Percentiles rank a stretch among this genome's conserved stretches.
These are phyloP conservation scores for Barnettozyma siamensis DNA, from an alignment of 805 yeast genomes.

Conservation along the genomic window DNA sequence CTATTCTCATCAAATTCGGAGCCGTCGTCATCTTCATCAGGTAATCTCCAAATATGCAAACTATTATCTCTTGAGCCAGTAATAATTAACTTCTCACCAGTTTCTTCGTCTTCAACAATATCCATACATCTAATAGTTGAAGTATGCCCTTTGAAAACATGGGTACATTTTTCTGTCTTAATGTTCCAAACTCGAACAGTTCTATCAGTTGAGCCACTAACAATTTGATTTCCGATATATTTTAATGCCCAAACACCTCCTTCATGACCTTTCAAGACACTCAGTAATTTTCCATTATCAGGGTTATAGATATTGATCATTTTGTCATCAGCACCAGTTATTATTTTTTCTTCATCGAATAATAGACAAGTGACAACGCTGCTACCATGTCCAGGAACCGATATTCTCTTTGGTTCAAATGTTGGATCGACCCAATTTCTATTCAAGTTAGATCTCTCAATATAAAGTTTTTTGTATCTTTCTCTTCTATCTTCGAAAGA, in stretches of 20 bases:
- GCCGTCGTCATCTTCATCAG: conserved; percentile 34
- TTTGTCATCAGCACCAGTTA: conserved; percentile 89
- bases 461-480: conserved; percentile 12
- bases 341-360: conserved; percentile 83
- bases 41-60: conserved; percentile 79
- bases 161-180: conserved; percentile 79
- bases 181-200: conserved; percentile 94
- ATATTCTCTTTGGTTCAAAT: conserved; percentile 60
- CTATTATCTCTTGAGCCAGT: conserved; percentile 88
- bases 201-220: conserved; percentile 92
- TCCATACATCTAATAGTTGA: conserved; percentile 92
- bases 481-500: conserved; percentile 3
- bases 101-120: conserved; percentile 62
- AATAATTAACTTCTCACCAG: conserved; percentile 63
- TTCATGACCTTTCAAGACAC: conserved; percentile 76
- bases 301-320: conserved; percentile 79
- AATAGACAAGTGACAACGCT: conserved; percentile 93
- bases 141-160: conserved; percentile 85
- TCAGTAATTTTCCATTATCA: conserved; percentile 55
- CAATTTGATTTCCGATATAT: conserved; percentile 74
- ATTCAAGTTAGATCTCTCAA: conserved; percentile 26
- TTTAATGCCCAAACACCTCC: conserved; percentile 99
- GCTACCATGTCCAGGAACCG: conserved; percentile 64
- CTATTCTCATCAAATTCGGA: conserved; percentile 29
- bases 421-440: conserved; percentile 75